Evolutionary conservation across 1,284 basidiomycete species (phyloP).

Genomic region (Meripilus lineatus): DNA sequence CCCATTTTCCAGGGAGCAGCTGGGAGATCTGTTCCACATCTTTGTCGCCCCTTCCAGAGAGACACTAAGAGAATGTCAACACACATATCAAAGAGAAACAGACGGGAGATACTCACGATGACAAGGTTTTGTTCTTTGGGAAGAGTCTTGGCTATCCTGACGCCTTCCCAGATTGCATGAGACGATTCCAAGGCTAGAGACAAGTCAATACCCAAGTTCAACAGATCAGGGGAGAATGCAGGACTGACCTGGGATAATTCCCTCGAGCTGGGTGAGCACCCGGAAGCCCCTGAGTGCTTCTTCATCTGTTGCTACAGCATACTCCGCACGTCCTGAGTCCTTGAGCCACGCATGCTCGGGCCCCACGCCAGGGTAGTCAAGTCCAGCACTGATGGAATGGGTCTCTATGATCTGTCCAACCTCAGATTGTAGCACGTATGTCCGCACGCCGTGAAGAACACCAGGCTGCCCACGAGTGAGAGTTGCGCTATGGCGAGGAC

Average conservation of each 20-base stretch:
- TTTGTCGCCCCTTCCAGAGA: slow-evolving; percentile 91
- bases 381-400: slow-evolving; percentile 94
- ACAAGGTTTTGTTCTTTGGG: slow-evolving; percentile 86
- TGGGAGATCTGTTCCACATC: slow-evolving; percentile 91
- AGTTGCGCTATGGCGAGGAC: slow-evolving; percentile 88
- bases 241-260: slow-evolving; percentile 88
- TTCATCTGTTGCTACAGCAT: slow-evolving; percentile 90
- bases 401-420: slow-evolving; percentile 96
- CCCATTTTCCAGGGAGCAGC: slow-evolving; percentile 82
- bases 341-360: slow-evolving; percentile 98
- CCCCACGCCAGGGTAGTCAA: slow-evolving; percentile 92
- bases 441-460: slow-evolving; percentile 94
- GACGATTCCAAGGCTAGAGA: slow-evolving; percentile 84
- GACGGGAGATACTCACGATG: slow-evolving; percentile 54
- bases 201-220: too few relatives aligned
- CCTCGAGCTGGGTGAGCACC: slow-evolving; percentile 87
- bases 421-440: slow-evolving; percentile 88
- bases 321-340: slow-evolving; percentile 90
- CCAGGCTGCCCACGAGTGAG: slow-evolving; percentile 87
- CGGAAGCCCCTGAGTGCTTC: slow-evolving; percentile 92
- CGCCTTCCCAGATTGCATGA: slow-evolving; percentile 92
- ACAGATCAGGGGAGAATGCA: neutral
- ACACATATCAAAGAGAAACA: slow-evolving; percentile 7
- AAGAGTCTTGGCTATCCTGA: slow-evolving; percentile 82
- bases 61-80: slow-evolving; percentile 45